Percentiles rank a stretch among this genome's conserved stretches.
Evolutionary conservation across 768 basidiomycete species (phyloP).

Genomic region (Suillus lakei): DNA sequence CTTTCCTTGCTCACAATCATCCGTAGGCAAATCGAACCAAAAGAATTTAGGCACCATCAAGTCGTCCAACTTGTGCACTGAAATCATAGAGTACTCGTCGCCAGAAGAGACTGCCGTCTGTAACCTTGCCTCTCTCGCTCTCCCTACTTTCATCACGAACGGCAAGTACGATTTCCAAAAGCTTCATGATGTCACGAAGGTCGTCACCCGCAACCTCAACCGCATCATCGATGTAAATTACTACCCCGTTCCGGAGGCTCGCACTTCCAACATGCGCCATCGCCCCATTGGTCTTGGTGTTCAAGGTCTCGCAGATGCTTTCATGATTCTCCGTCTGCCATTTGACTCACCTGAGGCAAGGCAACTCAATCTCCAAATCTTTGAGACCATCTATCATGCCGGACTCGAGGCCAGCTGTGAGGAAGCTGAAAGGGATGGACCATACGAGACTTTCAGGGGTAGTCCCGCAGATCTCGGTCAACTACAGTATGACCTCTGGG

Average conservation of each 20-base stretch:
- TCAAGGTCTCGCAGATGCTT: slow-evolving; percentile 96
- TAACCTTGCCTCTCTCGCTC: slow-evolving; percentile 96
- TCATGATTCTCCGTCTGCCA: slow-evolving; percentile 96
- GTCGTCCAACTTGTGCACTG: slow-evolving; percentile 98
- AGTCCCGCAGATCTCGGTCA: slow-evolving; percentile 88
- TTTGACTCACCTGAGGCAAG: slow-evolving; percentile 91
- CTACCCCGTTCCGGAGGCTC: slow-evolving; percentile 93
- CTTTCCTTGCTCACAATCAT: slow-evolving; percentile 2
- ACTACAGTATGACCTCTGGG: slow-evolving; percentile 96
- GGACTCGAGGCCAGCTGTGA: slow-evolving; percentile 91
- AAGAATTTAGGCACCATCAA: slow-evolving; percentile 99
- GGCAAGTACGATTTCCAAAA: slow-evolving; percentile 93
- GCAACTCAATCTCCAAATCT: slow-evolving; percentile 91
- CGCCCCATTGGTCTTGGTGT: slow-evolving; percentile 98
- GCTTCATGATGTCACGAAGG: slow-evolving; percentile 92
- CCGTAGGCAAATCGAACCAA: slow-evolving; percentile 94
- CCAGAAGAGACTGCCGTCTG: slow-evolving; percentile 98
- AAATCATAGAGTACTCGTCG: slow-evolving; percentile 97
- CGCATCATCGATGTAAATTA: slow-evolving; percentile 94
- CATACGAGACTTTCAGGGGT: slow-evolving; percentile 89
- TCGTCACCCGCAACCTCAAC: slow-evolving; percentile 92
- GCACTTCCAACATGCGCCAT: slow-evolving; percentile 93
- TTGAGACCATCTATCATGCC: slow-evolving; percentile 98
- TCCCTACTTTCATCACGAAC: slow-evolving; percentile 87
- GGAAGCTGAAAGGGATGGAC: slow-evolving; percentile 76